Evolutionary conservation across 345 rosid species (phyloP).

Genomic region (Populus pruinosa): DNA sequence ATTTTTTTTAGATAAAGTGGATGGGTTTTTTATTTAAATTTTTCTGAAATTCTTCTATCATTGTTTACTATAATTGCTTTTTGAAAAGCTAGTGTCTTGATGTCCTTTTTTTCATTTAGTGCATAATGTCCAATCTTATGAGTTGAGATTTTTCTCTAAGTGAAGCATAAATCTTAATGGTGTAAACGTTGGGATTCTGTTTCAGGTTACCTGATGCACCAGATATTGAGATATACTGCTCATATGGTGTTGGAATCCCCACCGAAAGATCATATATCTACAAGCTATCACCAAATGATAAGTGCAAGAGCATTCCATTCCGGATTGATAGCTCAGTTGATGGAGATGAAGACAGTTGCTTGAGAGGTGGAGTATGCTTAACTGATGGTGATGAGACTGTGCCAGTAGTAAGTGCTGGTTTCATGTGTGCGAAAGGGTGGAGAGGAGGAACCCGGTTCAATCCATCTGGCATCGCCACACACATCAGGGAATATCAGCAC

Average conservation of each 20-base stretch:
- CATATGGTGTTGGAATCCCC: conserved; percentile 69
- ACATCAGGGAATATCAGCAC: conserved; percentile 56
- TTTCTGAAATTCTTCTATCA: too few relatives aligned
- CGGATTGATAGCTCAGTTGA: conserved; percentile 49
- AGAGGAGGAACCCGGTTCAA: conserved; percentile 69
- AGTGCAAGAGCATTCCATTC: conserved; percentile 62
- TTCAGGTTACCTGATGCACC: conserved; percentile 69
- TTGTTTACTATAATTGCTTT: too few relatives aligned
- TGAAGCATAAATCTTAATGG: neutral
- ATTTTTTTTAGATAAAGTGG: too few relatives aligned
- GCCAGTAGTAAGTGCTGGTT: conserved; percentile 61
- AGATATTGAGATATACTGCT: conserved; percentile 62
- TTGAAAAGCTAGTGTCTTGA: too few relatives aligned
- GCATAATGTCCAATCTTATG: too few relatives aligned
- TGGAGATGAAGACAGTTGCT: conserved; percentile 41
- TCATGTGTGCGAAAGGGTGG: conserved; percentile 78
- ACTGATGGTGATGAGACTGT: conserved; percentile 64
- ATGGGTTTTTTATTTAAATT: too few relatives aligned
- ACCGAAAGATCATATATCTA: conserved; percentile 67
- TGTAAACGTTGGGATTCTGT: neutral
- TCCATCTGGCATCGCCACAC: conserved; percentile 48
- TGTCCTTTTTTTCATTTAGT: too few relatives aligned
- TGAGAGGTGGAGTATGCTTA: conserved; percentile 47
- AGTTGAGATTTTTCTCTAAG: too few relatives aligned
- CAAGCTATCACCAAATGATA: conserved; percentile 42